phyloP scores from a whole-genome alignment of 2,329 filamentous ascomycete species.

The Epichloe coenophiala region DNA sequence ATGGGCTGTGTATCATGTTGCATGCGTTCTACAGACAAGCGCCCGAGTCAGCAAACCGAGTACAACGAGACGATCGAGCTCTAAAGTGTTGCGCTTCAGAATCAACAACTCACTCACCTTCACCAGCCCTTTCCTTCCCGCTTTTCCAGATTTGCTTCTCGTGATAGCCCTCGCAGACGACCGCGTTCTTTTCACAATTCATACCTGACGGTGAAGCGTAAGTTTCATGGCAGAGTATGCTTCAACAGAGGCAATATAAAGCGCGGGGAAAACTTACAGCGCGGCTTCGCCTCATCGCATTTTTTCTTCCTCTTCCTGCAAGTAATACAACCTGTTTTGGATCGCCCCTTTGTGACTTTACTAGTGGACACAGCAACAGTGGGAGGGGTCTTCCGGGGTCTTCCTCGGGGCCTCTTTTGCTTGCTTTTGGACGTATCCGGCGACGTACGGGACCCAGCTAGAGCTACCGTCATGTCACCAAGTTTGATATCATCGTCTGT shows the following conservation, averaged over 20 bases:
- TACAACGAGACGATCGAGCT: background rate
- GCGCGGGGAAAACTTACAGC: conserved; percentile 30
- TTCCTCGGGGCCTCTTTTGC: conserved; percentile 56
- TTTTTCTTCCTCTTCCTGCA: conserved; percentile 60
- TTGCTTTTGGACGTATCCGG: conserved; percentile 23
- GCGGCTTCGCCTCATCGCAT: conserved; percentile 54
- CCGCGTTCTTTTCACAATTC: conserved; percentile 88
- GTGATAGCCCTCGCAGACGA: conserved; percentile 81
- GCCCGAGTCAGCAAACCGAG: background rate
- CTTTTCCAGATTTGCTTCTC: conserved; percentile 80
- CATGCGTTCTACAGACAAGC: conserved; percentile 27
- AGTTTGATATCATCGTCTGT: conserved; percentile 42
- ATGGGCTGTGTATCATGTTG: conserved; percentile 35
- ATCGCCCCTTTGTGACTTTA: conserved; percentile 66
- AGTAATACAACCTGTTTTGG: conserved; percentile 56
- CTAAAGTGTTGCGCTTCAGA: background rate
- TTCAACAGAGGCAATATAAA: background rate
- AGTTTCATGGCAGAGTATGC: background rate
- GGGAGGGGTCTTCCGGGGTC: conserved; percentile 69
- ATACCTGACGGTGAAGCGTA: conserved; percentile 36
- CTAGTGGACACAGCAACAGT: conserved; percentile 41
- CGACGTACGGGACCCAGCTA: conserved; percentile 9
- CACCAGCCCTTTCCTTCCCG: conserved; percentile 62
- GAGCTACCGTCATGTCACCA: conserved; percentile 34
- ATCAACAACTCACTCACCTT: conserved; percentile 34